Conservation (phyloP, 371 early-diverging fungal genomes). For the Mortierella polycephala region DNA sequence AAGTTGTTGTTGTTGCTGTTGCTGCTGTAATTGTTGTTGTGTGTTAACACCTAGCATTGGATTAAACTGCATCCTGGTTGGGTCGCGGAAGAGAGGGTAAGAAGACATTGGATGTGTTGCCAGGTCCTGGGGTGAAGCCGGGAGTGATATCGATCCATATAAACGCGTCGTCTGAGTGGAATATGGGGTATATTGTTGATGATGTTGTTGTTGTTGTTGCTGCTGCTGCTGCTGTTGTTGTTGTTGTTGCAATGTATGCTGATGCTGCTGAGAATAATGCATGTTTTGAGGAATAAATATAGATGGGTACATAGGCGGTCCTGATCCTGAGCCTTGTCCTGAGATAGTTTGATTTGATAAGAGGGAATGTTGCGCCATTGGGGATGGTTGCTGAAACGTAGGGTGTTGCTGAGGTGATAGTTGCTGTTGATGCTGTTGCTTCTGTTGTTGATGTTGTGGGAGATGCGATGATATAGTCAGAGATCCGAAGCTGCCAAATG, state of each 20-base stretch:
- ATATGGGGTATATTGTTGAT: slow-evolving; percentile 7
- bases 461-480: slow-evolving; percentile 13
- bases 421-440: slow-evolving; percentile 12
- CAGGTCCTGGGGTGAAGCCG: not conserved
- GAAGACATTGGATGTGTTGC: not conserved
- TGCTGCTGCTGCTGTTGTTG: slow-evolving; percentile 24
- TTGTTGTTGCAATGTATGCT: slow-evolving; percentile 18
- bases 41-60: not conserved
- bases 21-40: slow-evolving; percentile 3
- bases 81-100: not conserved
- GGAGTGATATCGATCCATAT: not conserved
- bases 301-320: slow-evolving; percentile 13
- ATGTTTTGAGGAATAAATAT: slow-evolving; percentile 25
- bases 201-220: slow-evolving; percentile 22
- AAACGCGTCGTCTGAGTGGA: not conserved
- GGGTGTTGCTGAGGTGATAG: not conserved
- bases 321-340: slow-evolving; percentile 8
- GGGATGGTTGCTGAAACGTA: slow-evolving; percentile 5
- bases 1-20: slow-evolving; percentile 20
- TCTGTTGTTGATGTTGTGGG: not conserved
- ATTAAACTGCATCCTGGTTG: slow-evolving; percentile 4
- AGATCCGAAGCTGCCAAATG: slow-evolving; percentile 22
- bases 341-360: slow-evolving; percentile 1
- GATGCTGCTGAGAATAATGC: slow-evolving; percentile 14
- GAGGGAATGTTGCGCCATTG: not conserved